phyloP scores from a whole-genome alignment of 768 basidiomycete genomes.

The Kwoniella mangroviensis region DNA sequence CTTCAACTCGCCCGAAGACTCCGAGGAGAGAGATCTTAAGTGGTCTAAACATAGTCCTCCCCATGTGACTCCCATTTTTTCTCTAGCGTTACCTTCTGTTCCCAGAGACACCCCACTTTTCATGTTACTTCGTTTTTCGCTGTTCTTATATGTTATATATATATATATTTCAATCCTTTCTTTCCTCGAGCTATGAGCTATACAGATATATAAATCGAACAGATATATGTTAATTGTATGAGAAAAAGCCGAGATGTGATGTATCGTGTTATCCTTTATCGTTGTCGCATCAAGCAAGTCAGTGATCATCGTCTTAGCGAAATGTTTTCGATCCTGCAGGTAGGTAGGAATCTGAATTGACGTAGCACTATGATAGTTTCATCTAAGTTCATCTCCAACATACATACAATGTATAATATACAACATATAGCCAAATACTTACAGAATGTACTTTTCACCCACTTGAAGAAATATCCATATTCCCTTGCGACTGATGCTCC shows the following conservation, averaged over 20 bases:
- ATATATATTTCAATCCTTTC: slow-evolving; percentile 8
- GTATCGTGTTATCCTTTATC: not conserved
- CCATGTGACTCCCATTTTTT: not conserved
- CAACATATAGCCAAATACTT: not conserved
- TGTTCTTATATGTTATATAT: slow-evolving; percentile 9
- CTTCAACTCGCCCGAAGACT: slow-evolving; percentile 57
- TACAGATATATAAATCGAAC: not conserved
- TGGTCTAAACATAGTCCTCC: slow-evolving; percentile 6
- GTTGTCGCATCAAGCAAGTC: not conserved
- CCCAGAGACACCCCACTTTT: too few relatives aligned
- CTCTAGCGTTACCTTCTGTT: not conserved
- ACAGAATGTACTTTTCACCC: not conserved
- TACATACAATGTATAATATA: not conserved
- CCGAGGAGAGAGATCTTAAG: slow-evolving; percentile 55
- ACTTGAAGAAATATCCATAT: slow-evolving; percentile 4
- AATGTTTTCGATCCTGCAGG: not conserved
- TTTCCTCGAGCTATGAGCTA: slow-evolving; percentile 14
- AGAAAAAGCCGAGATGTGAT: slow-evolving; percentile 16
- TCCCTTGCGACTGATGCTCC: not conserved
- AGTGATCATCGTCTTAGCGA: too few relatives aligned
- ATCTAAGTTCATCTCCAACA: too few relatives aligned
- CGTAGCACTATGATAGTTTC: too few relatives aligned
- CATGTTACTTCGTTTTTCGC: slow-evolving; percentile 27
- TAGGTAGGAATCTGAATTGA: not conserved
- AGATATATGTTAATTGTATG: too few relatives aligned